Conservation (phyloP, 345 rosid genomes). For the Eucalyptus curtisii region DNA sequence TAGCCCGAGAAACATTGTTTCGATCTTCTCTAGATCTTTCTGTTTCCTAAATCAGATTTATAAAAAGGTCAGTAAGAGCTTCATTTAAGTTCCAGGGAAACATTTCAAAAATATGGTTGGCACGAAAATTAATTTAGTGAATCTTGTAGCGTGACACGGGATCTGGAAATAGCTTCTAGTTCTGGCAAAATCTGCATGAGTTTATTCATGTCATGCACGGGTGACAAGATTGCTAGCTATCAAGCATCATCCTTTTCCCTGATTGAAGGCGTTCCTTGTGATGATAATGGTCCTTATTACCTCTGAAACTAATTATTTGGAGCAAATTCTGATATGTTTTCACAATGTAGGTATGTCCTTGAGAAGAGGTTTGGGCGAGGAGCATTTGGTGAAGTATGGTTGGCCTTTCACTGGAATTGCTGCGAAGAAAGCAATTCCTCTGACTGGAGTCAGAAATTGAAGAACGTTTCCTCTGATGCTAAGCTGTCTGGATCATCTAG, state of each 20-base stretch:
- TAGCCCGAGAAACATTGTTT: background rate
- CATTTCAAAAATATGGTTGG: background rate
- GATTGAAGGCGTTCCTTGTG: background rate
- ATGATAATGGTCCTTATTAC: background rate
- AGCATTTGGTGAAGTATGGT: conserved; percentile 94
- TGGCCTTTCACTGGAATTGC: conserved; percentile 82
- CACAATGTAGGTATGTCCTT: conserved; percentile 49
- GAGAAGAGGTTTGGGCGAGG: conserved; percentile 90
- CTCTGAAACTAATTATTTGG: background rate
- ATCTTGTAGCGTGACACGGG: background rate
- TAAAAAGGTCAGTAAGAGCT: background rate
- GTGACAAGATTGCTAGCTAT: background rate
- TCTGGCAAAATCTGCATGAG: background rate
- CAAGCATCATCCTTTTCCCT: background rate
- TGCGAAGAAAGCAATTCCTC: conserved; percentile 33
- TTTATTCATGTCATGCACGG: background rate
- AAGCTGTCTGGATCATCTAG: conserved; percentile 4
- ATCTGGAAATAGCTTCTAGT: background rate
- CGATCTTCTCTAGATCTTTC: background rate
- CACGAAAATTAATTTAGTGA: background rate
- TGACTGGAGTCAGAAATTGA: conserved; percentile 22
- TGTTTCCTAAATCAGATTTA: background rate
- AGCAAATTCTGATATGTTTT: background rate
- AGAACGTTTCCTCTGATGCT: conserved; percentile 16
- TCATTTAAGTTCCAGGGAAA: background rate